A percentile compares a stretch with the other conserved stretches of the same genome.
phyloP scores from a whole-genome alignment of 1,284 basidiomycete genomes.

The Lentinula novae-zelandiae region DNA sequence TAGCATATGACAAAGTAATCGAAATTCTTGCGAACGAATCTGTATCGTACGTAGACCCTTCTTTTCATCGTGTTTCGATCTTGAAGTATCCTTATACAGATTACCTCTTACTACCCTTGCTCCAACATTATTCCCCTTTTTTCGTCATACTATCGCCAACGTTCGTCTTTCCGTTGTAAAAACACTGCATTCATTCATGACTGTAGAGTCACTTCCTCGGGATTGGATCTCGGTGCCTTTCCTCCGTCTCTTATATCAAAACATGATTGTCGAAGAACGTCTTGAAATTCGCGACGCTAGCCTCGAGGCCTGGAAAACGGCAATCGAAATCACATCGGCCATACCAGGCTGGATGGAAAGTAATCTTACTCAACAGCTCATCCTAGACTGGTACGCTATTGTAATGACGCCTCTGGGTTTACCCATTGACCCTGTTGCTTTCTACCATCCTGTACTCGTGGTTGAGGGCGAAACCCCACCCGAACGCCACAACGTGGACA shows the following conservation, averaged over 20 bases:
- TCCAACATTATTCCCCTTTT: constrained; percentile 91
- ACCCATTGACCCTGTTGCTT: constrained; percentile 69
- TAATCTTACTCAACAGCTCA: constrained; percentile 48
- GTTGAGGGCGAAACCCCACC: constrained; percentile 42
- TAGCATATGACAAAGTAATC: constrained; percentile 79
- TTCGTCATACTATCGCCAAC: constrained; percentile 93
- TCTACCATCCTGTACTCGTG: constrained; percentile 61
- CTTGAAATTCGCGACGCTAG: constrained; percentile 81
- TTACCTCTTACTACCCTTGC: constrained; percentile 77
- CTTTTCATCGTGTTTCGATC: not conserved
- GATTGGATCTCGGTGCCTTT: constrained; percentile 84
- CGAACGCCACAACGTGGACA: constrained; percentile 93
- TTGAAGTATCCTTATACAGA: constrained; percentile 33
- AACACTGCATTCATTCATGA: constrained; percentile 85
- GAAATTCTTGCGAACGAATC: constrained; percentile 65
- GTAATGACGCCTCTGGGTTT: constrained; percentile 91
- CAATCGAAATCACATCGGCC: constrained; percentile 53
- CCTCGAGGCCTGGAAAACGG: constrained; percentile 75
- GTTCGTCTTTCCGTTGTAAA: constrained; percentile 94
- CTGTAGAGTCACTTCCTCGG: constrained; percentile 68
- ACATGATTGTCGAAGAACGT: constrained; percentile 91
- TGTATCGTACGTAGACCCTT: constrained; percentile 52
- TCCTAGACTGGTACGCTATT: constrained; percentile 82
- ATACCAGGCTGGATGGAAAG: constrained; percentile 47
- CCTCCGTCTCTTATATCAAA: constrained; percentile 89